These are phyloP conservation scores for Paracamarosporium sp. DNA, from an alignment of 2,329 filamentous ascomycete species.

Conservation along the genomic window DNA sequence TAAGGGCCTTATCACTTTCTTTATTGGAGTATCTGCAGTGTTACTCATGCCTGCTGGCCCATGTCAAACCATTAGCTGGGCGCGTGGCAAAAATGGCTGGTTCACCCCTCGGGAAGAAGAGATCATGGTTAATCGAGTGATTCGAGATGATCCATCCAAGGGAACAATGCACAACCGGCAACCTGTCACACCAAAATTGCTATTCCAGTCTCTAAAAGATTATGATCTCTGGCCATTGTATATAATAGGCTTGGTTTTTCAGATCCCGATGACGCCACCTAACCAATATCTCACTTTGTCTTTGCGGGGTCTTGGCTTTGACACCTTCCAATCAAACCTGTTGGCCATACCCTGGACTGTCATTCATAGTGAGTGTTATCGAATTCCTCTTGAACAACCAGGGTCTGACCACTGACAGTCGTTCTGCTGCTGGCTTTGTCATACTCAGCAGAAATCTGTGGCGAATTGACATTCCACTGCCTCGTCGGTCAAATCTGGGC, in stretches of 20 bases:
- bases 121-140: constrained; percentile 32
- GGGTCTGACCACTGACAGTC: constrained; percentile 5
- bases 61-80: constrained; percentile 34
- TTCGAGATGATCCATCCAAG: constrained; percentile 31
- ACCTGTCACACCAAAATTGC: constrained; percentile 23
- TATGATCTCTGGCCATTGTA: constrained; percentile 34
- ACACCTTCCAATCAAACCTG: constrained; percentile 60
- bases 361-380: constrained; percentile 16
- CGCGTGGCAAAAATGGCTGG: constrained; percentile 36
- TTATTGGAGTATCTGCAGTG: constrained; percentile 22
- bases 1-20: constrained; percentile 24
- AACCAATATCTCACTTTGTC: constrained; percentile 29
- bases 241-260: constrained; percentile 26
- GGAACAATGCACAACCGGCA: constrained; percentile 34
- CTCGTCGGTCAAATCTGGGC: constrained; percentile 25
- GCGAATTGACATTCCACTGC: constrained; percentile 21
- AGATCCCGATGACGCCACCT: constrained; percentile 25
- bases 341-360: constrained; percentile 59
- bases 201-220: constrained; percentile 28
- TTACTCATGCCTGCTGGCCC: constrained; percentile 31
- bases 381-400: neutral
- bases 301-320: constrained; percentile 25
- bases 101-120: constrained; percentile 26
- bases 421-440: constrained; percentile 22
- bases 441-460: constrained; percentile 24